These are phyloP conservation scores for Epichloe brachyelytri DNA, from an alignment of 2,329 filamentous ascomycete species.

Conservation along the genomic window DNA sequence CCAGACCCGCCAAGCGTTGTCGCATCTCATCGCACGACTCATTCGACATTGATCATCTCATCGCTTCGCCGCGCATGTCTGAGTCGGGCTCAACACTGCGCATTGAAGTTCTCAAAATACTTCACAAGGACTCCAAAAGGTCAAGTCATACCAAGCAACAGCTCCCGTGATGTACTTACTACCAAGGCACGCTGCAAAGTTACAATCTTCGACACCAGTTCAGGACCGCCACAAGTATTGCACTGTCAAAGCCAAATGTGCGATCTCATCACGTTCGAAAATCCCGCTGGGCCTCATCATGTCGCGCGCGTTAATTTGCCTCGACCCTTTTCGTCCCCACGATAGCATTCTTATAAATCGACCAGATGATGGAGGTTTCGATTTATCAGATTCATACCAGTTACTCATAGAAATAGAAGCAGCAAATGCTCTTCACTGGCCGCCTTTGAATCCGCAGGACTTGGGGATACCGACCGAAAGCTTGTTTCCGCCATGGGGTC, in stretches of 20 bases:
- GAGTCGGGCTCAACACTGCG: conserved; percentile 31
- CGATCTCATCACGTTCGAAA: conserved; percentile 36
- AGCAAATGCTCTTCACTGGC: conserved; percentile 36
- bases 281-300: conserved; percentile 30
- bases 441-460: conserved; percentile 31
- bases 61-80: conserved; percentile 17
- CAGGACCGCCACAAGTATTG: conserved; percentile 28
- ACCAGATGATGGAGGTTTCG: conserved; percentile 32
- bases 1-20: conserved; percentile 35
- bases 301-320: conserved; percentile 35
- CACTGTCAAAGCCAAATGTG: conserved; percentile 43
- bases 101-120: conserved; percentile 40
- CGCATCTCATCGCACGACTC: conserved; percentile 30
- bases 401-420: conserved; percentile 40
- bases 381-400: conserved; percentile 36
- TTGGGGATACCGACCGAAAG: conserved; percentile 15
- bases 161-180: conserved; percentile 18
- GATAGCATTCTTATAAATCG: conserved; percentile 38
- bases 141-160: conserved; percentile 16
- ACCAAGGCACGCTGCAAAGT: conserved; percentile 25
- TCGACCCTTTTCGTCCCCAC: conserved; percentile 37
- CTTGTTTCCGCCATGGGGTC: conserved; percentile 9
- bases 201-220: conserved; percentile 22
- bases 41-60: conserved; percentile 19
- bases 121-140: conserved; percentile 33